Conservation (phyloP, 2,329 filamentous ascomycete species). For the Penicillium sp. region DNA sequence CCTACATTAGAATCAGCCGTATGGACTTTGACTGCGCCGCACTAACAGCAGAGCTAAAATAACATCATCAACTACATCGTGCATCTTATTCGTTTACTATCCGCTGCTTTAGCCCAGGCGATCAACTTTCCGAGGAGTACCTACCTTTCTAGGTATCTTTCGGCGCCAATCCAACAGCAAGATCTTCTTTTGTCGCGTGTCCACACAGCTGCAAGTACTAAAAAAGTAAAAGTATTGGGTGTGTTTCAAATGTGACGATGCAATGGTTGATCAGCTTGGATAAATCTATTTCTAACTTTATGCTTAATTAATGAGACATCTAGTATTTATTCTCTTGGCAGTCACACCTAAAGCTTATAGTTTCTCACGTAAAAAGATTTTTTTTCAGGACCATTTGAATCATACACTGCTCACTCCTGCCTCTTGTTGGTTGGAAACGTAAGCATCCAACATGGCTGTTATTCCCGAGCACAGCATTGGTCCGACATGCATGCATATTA, state of each 20-base stretch:
- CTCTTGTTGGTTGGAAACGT: background rate
- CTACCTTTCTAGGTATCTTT: constrained; percentile 7
- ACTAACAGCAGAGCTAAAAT: background rate
- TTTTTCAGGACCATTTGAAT: no score
- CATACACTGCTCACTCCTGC: no score
- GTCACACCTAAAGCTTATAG: no score
- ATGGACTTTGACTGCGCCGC: no score
- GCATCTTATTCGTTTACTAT: background rate
- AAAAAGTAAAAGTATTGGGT: background rate
- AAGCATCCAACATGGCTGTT: background rate
- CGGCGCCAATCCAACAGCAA: constrained; percentile 5
- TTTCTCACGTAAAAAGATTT: no score
- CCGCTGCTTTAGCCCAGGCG: background rate
- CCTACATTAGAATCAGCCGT: no score
- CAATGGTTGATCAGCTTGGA: no score
- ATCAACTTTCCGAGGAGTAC: background rate
- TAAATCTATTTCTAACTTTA: background rate
- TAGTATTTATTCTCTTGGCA: background rate
- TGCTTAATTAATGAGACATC: background rate
- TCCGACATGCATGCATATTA: background rate
- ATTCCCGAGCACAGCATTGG: background rate
- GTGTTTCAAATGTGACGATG: background rate
- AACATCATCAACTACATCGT: background rate
- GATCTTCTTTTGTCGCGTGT: no score
- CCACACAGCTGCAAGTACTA: no score